Conservation (phyloP, 2,329 filamentous ascomycete genomes). For the Acrodontium crateriforme region DNA sequence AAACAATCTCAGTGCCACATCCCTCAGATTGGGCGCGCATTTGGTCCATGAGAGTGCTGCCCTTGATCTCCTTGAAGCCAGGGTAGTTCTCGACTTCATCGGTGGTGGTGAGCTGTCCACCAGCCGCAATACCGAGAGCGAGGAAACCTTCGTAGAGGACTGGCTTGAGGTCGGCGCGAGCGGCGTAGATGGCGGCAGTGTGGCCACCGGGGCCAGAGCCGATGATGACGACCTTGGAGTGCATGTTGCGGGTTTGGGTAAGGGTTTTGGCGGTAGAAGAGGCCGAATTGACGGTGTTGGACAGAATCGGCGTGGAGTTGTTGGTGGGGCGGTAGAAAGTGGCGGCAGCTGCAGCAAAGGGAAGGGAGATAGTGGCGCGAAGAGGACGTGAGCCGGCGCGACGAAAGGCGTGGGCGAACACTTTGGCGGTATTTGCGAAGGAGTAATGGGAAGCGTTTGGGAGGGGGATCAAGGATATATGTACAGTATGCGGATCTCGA, state of each 20-base stretch:
- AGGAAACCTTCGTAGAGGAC: constrained; percentile 97
- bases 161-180: constrained; percentile 85
- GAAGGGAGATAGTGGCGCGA: constrained; percentile 57
- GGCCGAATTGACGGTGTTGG: constrained; percentile 15
- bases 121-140: constrained; percentile 89
- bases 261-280: constrained; percentile 12
- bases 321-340: constrained; percentile 41
- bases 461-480: no score
- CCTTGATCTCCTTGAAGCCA: constrained; percentile 84
- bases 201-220: constrained; percentile 92
- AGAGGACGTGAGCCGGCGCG: constrained; percentile 49
- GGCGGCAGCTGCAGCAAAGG: constrained; percentile 54
- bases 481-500: no score
- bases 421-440: no score
- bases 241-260: constrained; percentile 51
- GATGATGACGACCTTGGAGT: constrained; percentile 69
- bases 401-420: constrained; percentile 78
- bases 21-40: constrained; percentile 86
- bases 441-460: no score
- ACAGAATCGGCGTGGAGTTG: constrained; percentile 28
- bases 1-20: constrained; percentile 86
- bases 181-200: constrained; percentile 91
- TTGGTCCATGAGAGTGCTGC: constrained; percentile 79
- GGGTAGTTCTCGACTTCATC: constrained; percentile 98
- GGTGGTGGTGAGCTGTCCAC: constrained; percentile 93